phyloP scores from a whole-genome alignment of 2,329 filamentous ascomycete species.

The Alternaria incomplexa region DNA sequence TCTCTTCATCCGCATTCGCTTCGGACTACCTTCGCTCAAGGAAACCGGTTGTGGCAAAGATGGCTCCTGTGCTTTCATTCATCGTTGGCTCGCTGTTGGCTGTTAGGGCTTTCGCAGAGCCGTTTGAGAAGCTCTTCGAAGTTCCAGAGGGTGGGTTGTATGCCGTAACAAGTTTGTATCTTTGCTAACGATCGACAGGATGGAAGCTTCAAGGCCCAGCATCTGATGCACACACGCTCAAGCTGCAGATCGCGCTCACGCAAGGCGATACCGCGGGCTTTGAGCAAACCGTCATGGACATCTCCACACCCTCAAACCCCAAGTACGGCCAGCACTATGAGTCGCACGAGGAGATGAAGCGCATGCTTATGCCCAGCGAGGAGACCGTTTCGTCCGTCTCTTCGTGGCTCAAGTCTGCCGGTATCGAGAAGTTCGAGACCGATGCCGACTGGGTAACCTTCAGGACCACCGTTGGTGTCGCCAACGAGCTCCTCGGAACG shows the following conservation, averaged over 20 bases:
- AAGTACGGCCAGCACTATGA: slow-evolving; percentile 59
- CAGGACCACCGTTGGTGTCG: slow-evolving; percentile 49
- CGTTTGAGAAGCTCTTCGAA: slow-evolving; percentile 33
- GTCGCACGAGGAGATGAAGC: slow-evolving; percentile 51
- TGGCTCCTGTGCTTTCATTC: slow-evolving; percentile 32
- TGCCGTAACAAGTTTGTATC: neutral
- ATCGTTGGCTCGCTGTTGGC: slow-evolving; percentile 33
- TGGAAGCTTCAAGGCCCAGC: slow-evolving; percentile 30
- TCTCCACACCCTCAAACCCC: slow-evolving; percentile 56
- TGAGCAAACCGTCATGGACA: slow-evolving; percentile 47
- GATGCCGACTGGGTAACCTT: slow-evolving; percentile 48
- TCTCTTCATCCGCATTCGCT: slow-evolving; percentile 10
- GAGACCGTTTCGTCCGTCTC: slow-evolving; percentile 48
- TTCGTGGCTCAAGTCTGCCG: slow-evolving; percentile 53
- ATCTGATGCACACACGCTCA: slow-evolving; percentile 27
- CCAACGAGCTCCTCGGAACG: slow-evolving; percentile 55
- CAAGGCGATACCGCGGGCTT: slow-evolving; percentile 44
- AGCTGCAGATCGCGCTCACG: slow-evolving; percentile 39
- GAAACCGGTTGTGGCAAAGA: slow-evolving; percentile 18
- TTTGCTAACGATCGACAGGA: slow-evolving; percentile 16
- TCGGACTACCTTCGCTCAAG: slow-evolving; percentile 13
- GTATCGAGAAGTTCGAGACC: slow-evolving; percentile 45
- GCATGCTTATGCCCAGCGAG: slow-evolving; percentile 50
- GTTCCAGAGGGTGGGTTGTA: slow-evolving; percentile 27
- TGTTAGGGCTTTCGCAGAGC: slow-evolving; percentile 26